Evolutionary conservation across 306 rosid genomes (phyloP), one percentile per base, ranked within the genome.

Genomic region (Leucaena leucocephala): DNA sequence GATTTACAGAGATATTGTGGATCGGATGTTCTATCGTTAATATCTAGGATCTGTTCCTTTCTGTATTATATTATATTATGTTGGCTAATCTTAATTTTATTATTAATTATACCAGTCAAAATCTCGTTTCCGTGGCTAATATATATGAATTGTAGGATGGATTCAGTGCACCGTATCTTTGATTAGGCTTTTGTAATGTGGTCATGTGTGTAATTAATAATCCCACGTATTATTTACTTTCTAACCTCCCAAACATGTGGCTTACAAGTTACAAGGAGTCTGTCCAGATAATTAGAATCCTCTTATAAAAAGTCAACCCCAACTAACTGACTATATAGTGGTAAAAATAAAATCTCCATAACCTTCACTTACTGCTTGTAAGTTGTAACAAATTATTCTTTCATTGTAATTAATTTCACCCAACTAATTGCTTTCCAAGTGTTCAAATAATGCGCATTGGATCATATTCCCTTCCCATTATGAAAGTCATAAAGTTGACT

Each of bases 371-470:
- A 61, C 22, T 54, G 4, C 2, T 39, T 61, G 27, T 27, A 27
- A 68, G 80, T 72, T 45, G 71, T 77, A 49, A 10, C 11, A 27
- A 67, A 67, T 36, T 27, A 27, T 68, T 27, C 4, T 35, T 11
- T 40, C 57, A 36, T 49, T 62, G 5, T 74, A 39, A 54, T 33
- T 45, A 52, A 64, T 5, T 3, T 68, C 62, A 19, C 76, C 71
- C 71, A 75, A 54, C 72, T 64, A 68, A 75, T 63, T 52, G n/a
- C 7, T 14, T 49, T 15, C 54, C 14, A 71, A 74, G 19, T 69
- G 83, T 71, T 82, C 81, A 82, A 64, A 78, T 81, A 52, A 78
- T 81, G 52, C 52, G 49, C 76, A 78, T 81, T 76, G 0, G 27
- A 27, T 78, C 81, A 48, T 55, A 54, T 74, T 52, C 43, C 76